phyloP scores from a whole-genome alignment of 345 rosid genomes.

The Hevea brasiliensis region DNA sequence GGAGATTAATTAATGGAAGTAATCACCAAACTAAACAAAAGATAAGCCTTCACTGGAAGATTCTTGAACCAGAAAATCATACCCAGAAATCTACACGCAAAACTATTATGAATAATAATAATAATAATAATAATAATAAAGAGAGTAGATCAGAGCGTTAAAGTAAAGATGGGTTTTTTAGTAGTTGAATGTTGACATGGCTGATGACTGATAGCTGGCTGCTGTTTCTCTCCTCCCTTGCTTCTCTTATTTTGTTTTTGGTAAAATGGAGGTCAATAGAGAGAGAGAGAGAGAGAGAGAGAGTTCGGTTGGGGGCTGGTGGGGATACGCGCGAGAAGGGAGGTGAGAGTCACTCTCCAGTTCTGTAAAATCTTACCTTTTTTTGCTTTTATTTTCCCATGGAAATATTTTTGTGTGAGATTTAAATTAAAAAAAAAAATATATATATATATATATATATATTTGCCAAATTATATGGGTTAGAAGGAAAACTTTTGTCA shows the following conservation, averaged over 20 bases:
- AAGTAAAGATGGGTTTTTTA: neutral
- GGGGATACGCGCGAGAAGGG: constrained; percentile 7
- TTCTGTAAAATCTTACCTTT: neutral
- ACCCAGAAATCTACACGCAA: neutral
- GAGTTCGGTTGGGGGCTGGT: constrained; percentile 13
- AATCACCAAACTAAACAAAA: constrained; percentile 2
- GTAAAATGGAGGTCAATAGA: constrained; percentile 15
- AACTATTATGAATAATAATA: neutral
- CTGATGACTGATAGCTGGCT: neutral
- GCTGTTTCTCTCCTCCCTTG: neutral
- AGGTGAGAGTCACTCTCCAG: constrained; percentile 4
- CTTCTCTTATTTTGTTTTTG: neutral
- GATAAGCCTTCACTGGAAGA: neutral
- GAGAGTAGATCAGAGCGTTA: neutral
- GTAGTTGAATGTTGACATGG: constrained; percentile 12
- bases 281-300: neutral
- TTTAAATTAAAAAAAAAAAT: neutral
- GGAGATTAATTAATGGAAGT: neutral
- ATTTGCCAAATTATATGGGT: too few relatives aligned
- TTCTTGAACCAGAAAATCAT: neutral
- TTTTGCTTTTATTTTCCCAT: too few relatives aligned
- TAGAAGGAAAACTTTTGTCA: too few relatives aligned
- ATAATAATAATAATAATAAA: neutral
- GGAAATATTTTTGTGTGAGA: neutral
- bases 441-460: too few relatives aligned